A percentile compares a stretch with the other conserved stretches of the same genome.
phyloP scores from a whole-genome alignment of 768 basidiomycete genomes.

The Strobilomyces echinocephalus region DNA sequence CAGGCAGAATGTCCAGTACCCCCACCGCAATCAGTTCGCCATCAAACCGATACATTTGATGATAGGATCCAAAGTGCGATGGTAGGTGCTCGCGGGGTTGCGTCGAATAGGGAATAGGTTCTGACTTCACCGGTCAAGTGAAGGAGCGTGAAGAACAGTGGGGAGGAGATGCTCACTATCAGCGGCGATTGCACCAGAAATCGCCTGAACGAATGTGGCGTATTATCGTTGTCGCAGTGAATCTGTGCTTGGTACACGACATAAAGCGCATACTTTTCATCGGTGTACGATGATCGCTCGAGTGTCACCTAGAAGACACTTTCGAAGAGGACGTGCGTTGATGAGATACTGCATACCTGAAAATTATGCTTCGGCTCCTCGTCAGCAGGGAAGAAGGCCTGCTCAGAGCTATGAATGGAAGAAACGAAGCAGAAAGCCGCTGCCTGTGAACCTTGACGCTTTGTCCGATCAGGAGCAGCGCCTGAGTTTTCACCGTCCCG shows the following conservation, averaged over 20 bases:
- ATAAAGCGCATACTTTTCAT: conserved; percentile 79
- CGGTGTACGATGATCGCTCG: conserved; percentile 69
- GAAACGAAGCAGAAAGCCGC: conserved; percentile 38
- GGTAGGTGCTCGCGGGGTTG: conserved; percentile 58
- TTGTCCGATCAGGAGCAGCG: conserved; percentile 6
- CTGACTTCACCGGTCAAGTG: conserved; percentile 36
- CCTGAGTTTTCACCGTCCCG: conserved; percentile 38
- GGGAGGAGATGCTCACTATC: conserved; percentile 39
- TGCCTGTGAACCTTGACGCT: conserved; percentile 8
- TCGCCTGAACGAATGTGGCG: conserved; percentile 49
- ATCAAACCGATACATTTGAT: conserved; percentile 83
- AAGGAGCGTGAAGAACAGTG: background rate
- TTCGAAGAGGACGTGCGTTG: background rate
- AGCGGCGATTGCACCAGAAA: conserved; percentile 84
- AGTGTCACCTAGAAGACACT: conserved; percentile 52
- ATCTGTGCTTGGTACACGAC: conserved; percentile 72
- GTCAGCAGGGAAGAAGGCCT: conserved; percentile 24
- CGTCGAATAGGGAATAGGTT: conserved; percentile 55
- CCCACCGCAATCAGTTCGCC: conserved; percentile 78
- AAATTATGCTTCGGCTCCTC: conserved; percentile 47
- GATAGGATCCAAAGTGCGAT: conserved; percentile 82
- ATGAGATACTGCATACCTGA: conserved; percentile 40
- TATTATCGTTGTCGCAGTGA: conserved; percentile 62
- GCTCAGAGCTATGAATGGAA: conserved; percentile 57
- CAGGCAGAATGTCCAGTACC: conserved; percentile 86